These are phyloP conservation scores for Pezicula neosporulosa DNA, from an alignment of 2,329 filamentous ascomycete genomes.

Conservation along the genomic window DNA sequence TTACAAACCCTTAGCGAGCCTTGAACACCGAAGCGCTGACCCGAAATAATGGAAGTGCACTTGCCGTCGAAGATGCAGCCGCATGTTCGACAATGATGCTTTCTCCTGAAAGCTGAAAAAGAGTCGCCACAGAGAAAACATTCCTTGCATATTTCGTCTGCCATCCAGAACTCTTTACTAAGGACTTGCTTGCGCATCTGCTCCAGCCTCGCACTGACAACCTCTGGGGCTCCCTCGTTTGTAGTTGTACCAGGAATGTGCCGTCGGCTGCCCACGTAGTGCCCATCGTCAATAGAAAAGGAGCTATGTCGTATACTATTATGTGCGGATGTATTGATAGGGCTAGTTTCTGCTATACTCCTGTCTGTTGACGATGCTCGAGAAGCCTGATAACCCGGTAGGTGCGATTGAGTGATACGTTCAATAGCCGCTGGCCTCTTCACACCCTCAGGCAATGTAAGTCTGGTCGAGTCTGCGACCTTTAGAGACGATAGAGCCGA, in stretches of 20 bases:
- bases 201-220: slow-evolving; percentile 57
- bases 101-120: slow-evolving; percentile 91
- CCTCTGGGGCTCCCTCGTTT: slow-evolving; percentile 54
- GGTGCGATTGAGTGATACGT: slow-evolving; percentile 38
- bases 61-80: slow-evolving; percentile 99
- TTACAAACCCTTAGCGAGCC: slow-evolving; percentile 88
- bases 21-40: slow-evolving; percentile 80
- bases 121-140: slow-evolving; percentile 89
- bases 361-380: slow-evolving; percentile 57
- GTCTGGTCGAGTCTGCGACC: slow-evolving; percentile 24
- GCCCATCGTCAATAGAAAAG: slow-evolving; percentile 41
- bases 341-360: slow-evolving; percentile 52
- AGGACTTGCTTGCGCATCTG: slow-evolving; percentile 83
- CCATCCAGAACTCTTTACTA: slow-evolving; percentile 98
- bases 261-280: slow-evolving; percentile 36
- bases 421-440: slow-evolving; percentile 31
- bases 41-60: slow-evolving; percentile 88
- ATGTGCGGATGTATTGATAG: slow-evolving; percentile 56
- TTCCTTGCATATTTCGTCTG: slow-evolving; percentile 95
- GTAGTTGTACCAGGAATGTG: slow-evolving; percentile 54
- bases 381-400: slow-evolving; percentile 44
- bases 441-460: slow-evolving; percentile 21
- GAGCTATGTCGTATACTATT: slow-evolving; percentile 55
- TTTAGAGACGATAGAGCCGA: slow-evolving; percentile 25
- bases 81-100: slow-evolving; percentile 93